Evolutionary conservation across 352 stramenopile genomes (phyloP).

Genomic region (Phytophthora ramorum): DNA sequence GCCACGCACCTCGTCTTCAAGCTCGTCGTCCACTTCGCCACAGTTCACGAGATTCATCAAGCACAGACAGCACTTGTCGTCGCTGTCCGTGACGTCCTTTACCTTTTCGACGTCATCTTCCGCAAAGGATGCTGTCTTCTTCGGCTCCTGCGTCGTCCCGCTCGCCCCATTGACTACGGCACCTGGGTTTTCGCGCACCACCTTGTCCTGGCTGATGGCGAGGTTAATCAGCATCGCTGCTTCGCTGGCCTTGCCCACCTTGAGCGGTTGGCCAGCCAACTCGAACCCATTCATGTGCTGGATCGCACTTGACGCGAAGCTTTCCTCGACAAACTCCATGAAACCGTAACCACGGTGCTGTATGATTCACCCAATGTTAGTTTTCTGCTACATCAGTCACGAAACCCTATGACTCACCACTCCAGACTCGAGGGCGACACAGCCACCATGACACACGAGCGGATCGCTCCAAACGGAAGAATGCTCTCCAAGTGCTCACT

Average conservation of each 20-base stretch:
- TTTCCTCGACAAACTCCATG: slow-evolving; percentile 73
- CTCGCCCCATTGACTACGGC: slow-evolving; percentile 10
- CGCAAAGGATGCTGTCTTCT: slow-evolving; percentile 45
- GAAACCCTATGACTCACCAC: slow-evolving; percentile 37
- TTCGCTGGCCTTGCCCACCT: slow-evolving; percentile 80
- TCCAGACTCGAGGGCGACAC: slow-evolving; percentile 62
- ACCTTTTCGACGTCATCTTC: slow-evolving; percentile 71
- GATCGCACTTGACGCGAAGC: slow-evolving; percentile 66
- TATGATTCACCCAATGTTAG: slow-evolving; percentile 13
- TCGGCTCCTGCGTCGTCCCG: slow-evolving; percentile 8
- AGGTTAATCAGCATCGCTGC: slow-evolving; percentile 74
- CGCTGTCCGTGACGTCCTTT: slow-evolving; percentile 43
- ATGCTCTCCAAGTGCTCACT: slow-evolving; percentile 85
- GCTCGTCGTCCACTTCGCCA: slow-evolving; percentile 76
- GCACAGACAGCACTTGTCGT: slow-evolving; percentile 67
- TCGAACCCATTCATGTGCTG: slow-evolving; percentile 89
- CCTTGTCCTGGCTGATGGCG: slow-evolving; percentile 68
- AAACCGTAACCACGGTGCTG: slow-evolving; percentile 84
- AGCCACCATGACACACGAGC: slow-evolving; percentile 69
- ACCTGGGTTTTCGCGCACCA: slow-evolving; percentile 43
- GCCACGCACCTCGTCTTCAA: slow-evolving; percentile 69
- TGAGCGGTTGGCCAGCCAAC: slow-evolving; percentile 72
- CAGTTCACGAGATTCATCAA: slow-evolving; percentile 76
- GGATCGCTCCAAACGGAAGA: slow-evolving; percentile 77
- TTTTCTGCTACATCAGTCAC: not conserved